Evolutionary conservation across 2,329 filamentous ascomycete genomes (phyloP).

Genomic region (Leptosphaerulina australis): DNA sequence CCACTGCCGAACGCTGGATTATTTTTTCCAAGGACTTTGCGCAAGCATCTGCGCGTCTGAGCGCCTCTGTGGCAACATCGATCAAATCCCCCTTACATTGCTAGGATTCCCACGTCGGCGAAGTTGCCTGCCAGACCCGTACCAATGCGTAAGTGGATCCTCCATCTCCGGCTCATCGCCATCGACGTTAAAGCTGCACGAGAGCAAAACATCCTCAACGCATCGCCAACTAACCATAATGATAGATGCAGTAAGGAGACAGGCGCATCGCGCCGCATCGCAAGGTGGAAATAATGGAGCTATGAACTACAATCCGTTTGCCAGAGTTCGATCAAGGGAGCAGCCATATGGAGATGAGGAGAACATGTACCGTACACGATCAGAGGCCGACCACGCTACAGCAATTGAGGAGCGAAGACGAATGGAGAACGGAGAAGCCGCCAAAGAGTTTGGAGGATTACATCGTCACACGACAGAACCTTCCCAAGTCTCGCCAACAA

Average conservation of each 20-base stretch:
- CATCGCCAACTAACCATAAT: constrained; percentile 19
- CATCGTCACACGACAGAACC: constrained; percentile 41
- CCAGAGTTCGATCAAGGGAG: constrained; percentile 35
- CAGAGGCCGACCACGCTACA: constrained; percentile 32
- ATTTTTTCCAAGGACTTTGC: background rate
- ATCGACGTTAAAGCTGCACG: constrained; percentile 1
- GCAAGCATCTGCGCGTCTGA: constrained; percentile 9
- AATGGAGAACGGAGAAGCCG: constrained; percentile 30
- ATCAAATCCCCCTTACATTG: background rate
- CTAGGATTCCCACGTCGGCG: constrained; percentile 21
- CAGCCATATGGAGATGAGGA: constrained; percentile 36
- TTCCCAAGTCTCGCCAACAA: constrained; percentile 27
- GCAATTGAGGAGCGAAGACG: constrained; percentile 36
- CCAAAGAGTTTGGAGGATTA: constrained; percentile 39
- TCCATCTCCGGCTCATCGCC: constrained; percentile 15
- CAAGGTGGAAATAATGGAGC: constrained; percentile 28
- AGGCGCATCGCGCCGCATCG: constrained; percentile 47
- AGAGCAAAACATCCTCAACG: background rate
- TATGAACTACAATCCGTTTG: constrained; percentile 46
- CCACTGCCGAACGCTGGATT: constrained; percentile 9
- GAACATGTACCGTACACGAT: constrained; percentile 33
- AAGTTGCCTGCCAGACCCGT: constrained; percentile 23
- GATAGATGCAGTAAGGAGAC: constrained; percentile 45
- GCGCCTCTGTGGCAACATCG: constrained; percentile 13
- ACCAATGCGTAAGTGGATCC: constrained; percentile 36